Evolutionary conservation across 2,329 filamentous ascomycete species (phyloP).

Genomic region (Fusarium sp.): DNA sequence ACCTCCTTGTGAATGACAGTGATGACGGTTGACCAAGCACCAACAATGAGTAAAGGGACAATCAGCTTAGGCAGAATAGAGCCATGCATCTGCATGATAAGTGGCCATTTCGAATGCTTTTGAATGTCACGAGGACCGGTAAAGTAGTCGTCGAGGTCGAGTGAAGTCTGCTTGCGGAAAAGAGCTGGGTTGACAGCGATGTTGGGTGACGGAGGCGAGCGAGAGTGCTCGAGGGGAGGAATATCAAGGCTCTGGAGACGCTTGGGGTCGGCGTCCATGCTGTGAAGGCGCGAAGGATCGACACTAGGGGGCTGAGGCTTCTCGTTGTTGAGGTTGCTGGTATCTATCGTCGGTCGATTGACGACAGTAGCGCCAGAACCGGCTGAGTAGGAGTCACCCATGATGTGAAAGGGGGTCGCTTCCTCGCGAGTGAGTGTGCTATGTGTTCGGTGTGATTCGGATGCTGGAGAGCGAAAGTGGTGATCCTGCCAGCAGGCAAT

Average conservation of each 20-base stretch:
- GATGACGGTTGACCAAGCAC: conserved; percentile 72
- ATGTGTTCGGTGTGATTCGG: conserved; percentile 3
- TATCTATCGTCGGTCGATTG: conserved; percentile 30
- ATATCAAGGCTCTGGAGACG: conserved; percentile 43
- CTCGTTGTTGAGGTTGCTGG: conserved; percentile 9
- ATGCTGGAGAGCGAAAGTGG: not conserved
- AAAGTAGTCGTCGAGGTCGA: conserved; percentile 71
- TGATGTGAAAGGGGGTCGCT: conserved; percentile 15
- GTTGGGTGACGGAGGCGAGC: conserved; percentile 46
- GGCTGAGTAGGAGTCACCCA: conserved; percentile 37
- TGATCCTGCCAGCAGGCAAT: conserved; percentile 41
- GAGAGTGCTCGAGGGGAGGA: conserved; percentile 41
- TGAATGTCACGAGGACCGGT: conserved; percentile 75
- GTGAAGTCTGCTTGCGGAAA: conserved; percentile 49
- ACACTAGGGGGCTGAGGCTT: conserved; percentile 3
- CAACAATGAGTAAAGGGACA: conserved; percentile 72
- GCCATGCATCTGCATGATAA: conserved; percentile 80
- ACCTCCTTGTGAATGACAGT: conserved; percentile 64
- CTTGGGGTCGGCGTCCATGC: conserved; percentile 24
- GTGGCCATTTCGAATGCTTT: conserved; percentile 80
- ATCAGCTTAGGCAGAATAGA: conserved; percentile 81
- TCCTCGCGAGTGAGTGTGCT: not conserved
- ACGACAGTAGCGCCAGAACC: conserved; percentile 27
- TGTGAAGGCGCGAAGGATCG: conserved; percentile 27
- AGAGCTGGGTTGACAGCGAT: conserved; percentile 41